Evolutionary conservation across 2,329 filamentous ascomycete genomes (phyloP), one percentile per base, ranked within the genome.

Genomic region (Phyllosticta citribraziliensis): DNA sequence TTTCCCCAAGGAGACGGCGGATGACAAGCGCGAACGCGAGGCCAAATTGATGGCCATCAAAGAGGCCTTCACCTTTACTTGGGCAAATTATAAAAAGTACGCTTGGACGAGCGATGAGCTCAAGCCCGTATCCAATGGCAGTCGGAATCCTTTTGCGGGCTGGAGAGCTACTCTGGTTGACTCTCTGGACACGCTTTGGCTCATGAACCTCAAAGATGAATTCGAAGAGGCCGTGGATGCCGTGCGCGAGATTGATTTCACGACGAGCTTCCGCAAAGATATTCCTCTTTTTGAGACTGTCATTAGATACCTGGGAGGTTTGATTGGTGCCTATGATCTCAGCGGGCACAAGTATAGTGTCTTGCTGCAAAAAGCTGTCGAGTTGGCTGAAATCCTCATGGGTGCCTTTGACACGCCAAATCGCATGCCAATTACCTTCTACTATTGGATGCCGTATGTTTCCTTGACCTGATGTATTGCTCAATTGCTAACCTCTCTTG

Each of bases 81-180:
- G 94, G 93, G 75, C 78, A 3, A 90, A 89, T 40, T 97, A 97
- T 75, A 88, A 83, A 69, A 79, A 84, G 63, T 80, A 86, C 67
- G 93, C 92, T 11, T 94, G 89, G 84, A 83, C 86, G 64, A 89
- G 95, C 67, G 94, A 97, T 70, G 94, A 97, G 76, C 75, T 97
- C 17, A 81, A 77, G 53, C 94, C 94, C 1, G 78, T 93, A 10
- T 82, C 84, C 30, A 86, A 86, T 57, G 77, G 76, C 14, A 84
- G 79, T 65, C 83, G 84, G 19, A 88, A 97, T 70, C 89, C 91
- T 0, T 97, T 97, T 73, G 93, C 91, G 70, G 90, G 88, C 56
- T 96, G 91, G 91, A 89, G 89, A 19, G 91, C 91, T 17, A 95
- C 91, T 0, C 72, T 96, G 63, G 88, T 96, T 5, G 91, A 96